Conservation (phyloP, 257 asterid genomes). For the Penstemon davidsonii region DNA sequence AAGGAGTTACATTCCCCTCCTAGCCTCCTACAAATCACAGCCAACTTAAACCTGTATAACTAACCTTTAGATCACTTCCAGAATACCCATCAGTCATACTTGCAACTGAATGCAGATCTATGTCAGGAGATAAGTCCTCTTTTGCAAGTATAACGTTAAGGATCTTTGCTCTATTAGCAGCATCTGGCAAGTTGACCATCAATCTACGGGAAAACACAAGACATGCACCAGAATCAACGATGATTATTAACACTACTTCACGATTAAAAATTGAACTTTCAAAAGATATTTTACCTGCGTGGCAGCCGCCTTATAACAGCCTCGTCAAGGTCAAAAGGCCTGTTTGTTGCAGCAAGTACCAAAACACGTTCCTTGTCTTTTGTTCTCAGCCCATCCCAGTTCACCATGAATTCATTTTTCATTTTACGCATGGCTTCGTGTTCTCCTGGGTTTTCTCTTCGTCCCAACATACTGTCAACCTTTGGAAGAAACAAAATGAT, state of each 20-base stretch:
- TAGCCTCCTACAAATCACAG: conserved; percentile 5
- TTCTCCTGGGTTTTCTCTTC: conserved; percentile 91
- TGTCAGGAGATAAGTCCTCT: conserved; percentile 79
- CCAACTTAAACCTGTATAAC: conserved; percentile 15
- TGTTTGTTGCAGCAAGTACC: conserved; percentile 96
- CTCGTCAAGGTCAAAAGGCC: conserved; percentile 97
- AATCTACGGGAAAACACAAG: conserved; percentile 41
- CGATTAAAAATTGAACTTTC: not conserved
- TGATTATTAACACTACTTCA: not conserved
- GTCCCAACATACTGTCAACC: conserved; percentile 98
- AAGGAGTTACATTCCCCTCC: not conserved
- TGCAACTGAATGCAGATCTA: conserved; percentile 80
- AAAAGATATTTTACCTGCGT: conserved; percentile 56
- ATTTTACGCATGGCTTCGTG: conserved; percentile 96
- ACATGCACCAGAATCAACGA: conserved; percentile 14
- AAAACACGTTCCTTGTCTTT: conserved; percentile 87
- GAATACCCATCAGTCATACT: conserved; percentile 90
- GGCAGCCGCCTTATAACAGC: conserved; percentile 92
- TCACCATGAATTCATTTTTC: conserved; percentile 98
- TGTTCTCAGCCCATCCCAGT: conserved; percentile 96
- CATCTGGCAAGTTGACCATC: conserved; percentile 96
- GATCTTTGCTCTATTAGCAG: conserved; percentile 85
- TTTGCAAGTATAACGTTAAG: conserved; percentile 77
- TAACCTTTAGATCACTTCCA: conserved; percentile 96
- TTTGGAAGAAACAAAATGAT: conserved; percentile 26